Conservation (phyloP, 1,284 basidiomycete species). For the Tylopilus sp. region DNA sequence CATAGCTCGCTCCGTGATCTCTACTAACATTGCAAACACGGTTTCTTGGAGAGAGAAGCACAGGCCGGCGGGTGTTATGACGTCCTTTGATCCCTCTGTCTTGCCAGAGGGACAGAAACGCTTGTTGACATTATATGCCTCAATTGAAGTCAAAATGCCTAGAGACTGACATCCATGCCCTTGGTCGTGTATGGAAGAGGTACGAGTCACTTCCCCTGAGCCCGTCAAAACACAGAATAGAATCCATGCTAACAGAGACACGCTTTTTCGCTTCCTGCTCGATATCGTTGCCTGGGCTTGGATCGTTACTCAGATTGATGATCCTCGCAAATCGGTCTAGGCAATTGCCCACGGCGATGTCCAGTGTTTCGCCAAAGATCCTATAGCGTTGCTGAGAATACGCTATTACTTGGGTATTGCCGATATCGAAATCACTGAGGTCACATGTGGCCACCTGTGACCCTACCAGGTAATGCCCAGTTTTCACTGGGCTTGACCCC, state of each 20-base stretch:
- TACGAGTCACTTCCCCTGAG: conserved; percentile 68
- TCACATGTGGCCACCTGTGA: too few relatives aligned
- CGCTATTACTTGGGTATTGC: conserved; percentile 98
- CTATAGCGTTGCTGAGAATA: conserved; percentile 96
- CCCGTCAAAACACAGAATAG: not conserved
- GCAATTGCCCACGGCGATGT: conserved; percentile 98
- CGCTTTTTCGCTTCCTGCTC: conserved; percentile 92
- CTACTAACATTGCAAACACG: conserved; percentile 97
- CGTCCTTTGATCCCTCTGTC: conserved; percentile 45
- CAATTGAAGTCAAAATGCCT: conserved; percentile 84
- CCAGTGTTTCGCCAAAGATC: conserved; percentile 98
- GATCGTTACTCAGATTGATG: conserved; percentile 94
- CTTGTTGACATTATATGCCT: conserved; percentile 82
- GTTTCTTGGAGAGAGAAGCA: conserved; percentile 98
- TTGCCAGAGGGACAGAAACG: conserved; percentile 52
- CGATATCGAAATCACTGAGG: too few relatives aligned
- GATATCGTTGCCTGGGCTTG: conserved; percentile 97
- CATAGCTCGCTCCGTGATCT: conserved; percentile 99
- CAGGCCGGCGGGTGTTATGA: conserved; percentile 89
- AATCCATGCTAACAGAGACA: not conserved
- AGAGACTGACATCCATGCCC: conserved; percentile 97
- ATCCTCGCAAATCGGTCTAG: conserved; percentile 95
- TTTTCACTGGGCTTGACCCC: too few relatives aligned
- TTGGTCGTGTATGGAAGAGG: conserved; percentile 94
- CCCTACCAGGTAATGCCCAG: too few relatives aligned